Percentiles rank a stretch among this genome's conserved stretches.
These are phyloP conservation scores for Diaporthe australafricana DNA, from an alignment of 2,329 filamentous ascomycete genomes.

Conservation along the genomic window DNA sequence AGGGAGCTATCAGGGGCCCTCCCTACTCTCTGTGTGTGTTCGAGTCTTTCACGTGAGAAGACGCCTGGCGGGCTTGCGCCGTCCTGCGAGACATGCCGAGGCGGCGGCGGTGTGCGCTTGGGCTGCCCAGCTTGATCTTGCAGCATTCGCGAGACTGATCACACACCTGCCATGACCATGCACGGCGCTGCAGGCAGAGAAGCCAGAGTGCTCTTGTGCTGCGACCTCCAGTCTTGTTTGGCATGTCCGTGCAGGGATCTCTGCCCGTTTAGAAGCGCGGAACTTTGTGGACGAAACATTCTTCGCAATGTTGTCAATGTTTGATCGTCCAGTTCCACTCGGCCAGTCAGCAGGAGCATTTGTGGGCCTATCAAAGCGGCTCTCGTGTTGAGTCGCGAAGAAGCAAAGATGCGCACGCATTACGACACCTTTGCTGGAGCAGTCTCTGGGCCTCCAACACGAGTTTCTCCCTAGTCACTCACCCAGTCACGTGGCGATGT, in stretches of 20 bases:
- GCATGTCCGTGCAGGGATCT: slow-evolving; percentile 17
- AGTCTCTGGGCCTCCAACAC: neutral
- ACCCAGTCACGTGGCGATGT: slow-evolving; percentile 7
- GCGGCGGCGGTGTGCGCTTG: slow-evolving; percentile 34
- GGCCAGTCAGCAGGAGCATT: neutral
- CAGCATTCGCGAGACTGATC: slow-evolving; percentile 27
- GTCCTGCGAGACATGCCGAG: slow-evolving; percentile 28
- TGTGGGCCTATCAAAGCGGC: neutral
- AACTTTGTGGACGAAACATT: slow-evolving; percentile 30
- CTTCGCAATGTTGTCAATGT: slow-evolving; percentile 24
- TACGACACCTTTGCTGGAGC: neutral
- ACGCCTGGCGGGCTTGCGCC: neutral
- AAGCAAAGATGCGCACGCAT: slow-evolving; percentile 5
- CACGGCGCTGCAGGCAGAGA: slow-evolving; percentile 18
- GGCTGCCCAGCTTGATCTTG: slow-evolving; percentile 33
- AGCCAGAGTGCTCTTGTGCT: slow-evolving; percentile 13
- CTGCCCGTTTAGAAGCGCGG: neutral
- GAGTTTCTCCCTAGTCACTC: neutral
- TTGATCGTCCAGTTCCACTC: slow-evolving; percentile 29
- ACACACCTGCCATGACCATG: slow-evolving; percentile 24
- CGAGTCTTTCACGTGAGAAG: slow-evolving; percentile 19
- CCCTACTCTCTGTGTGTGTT: no score
- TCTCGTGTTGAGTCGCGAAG: neutral
- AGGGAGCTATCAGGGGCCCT: neutral
- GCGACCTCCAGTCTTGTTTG: slow-evolving; percentile 15